phyloP scores from a whole-genome alignment of 208 protist species.

The Trypanosoma cruzi region DNA sequence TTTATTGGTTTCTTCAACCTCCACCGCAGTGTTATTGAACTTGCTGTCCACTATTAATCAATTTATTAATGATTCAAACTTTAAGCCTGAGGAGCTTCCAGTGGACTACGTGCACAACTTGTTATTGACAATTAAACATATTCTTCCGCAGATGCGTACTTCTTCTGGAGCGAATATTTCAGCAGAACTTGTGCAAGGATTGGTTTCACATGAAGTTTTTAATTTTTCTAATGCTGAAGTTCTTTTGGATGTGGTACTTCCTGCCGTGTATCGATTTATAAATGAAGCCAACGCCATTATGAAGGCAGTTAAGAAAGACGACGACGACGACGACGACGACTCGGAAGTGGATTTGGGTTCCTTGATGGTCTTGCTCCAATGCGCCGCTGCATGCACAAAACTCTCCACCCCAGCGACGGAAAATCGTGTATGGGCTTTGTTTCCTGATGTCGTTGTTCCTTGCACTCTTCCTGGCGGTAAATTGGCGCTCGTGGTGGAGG shows the following conservation, averaged over 20 bases:
- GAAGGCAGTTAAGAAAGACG: neutral
- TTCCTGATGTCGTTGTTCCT: conserved; percentile 44
- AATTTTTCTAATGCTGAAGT: conserved; percentile 32
- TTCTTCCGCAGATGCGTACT: conserved; percentile 45
- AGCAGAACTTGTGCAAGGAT: conserved; percentile 53
- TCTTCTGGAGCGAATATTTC: conserved; percentile 47
- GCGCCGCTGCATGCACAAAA: conserved; percentile 41
- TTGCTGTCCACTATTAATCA: conserved; percentile 58
- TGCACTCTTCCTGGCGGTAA: conserved; percentile 47
- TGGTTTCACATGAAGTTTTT: conserved; percentile 46
- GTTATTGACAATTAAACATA: conserved; percentile 43
- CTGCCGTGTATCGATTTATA: conserved; percentile 34
- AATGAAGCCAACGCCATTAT: conserved; percentile 14
- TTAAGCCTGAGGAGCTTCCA: conserved; percentile 52
- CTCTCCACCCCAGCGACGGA: conserved; percentile 19
- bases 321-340: conserved; percentile 18
- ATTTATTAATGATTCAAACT: conserved; percentile 68
- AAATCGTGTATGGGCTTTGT: conserved; percentile 53
- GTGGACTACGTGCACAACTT: conserved; percentile 46
- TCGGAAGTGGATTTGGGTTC: conserved; percentile 31
- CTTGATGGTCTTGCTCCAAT: conserved; percentile 61
- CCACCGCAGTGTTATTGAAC: conserved; percentile 49
- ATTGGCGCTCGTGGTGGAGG: conserved; percentile 70
- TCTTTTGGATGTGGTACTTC: conserved; percentile 59
- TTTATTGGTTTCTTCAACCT: conserved; percentile 36